Base-by-base conservation (phyloP, 2,329 filamentous ascomycete genomes). In the Diaporthe sp. region DNA sequence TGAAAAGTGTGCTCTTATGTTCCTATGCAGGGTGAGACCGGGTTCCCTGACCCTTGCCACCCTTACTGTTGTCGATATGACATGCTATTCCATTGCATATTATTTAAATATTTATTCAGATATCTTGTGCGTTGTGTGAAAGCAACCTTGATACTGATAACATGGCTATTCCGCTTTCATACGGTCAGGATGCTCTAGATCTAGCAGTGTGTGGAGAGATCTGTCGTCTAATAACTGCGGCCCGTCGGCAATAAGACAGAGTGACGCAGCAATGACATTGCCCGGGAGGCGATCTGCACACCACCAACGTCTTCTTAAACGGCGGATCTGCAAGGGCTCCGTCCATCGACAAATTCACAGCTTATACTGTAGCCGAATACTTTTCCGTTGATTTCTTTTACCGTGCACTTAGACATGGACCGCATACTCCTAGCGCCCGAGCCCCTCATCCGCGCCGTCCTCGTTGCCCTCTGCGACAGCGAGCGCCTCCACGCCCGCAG, bases 391-490 rank as follows among this genome's bases (percentile, higher is more conserved):
- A 65, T 39, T 7, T 28, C 22, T n/a, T 19, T 31, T 55, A 5
- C 15, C 3, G n/a, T 5, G 6, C 34, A 31, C 34, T n/a, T 42
- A 25, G 46, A 22, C 10, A 76, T 76, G 75, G 69, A 76, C 25
- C 75, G 73, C 53, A 67, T 76, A 28, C 69, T 75, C 17, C 17
- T 74, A 46, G 69, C 75, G 5, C 53, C 73, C 4, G 75, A 76
- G 22, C 69, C 75, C 7, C 59, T 65, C 5, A 53, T 72, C 31
- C 75, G 67, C 62, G 65, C 75, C 31, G 39, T 76, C 37, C 75
- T 76, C 39, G 68, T 76, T 5, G 75, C 75, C 10, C 61, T 76
- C 28, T 76, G 75, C 73, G 73, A 76, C 62, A 57, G 70, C 31
- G 46, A 73, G 19, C 46, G 61, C 7, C 37, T 76, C 39, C 69